These are phyloP conservation scores for Colletotrichum sp. DNA, from an alignment of 2,329 filamentous ascomycete species.

Conservation along the genomic window DNA sequence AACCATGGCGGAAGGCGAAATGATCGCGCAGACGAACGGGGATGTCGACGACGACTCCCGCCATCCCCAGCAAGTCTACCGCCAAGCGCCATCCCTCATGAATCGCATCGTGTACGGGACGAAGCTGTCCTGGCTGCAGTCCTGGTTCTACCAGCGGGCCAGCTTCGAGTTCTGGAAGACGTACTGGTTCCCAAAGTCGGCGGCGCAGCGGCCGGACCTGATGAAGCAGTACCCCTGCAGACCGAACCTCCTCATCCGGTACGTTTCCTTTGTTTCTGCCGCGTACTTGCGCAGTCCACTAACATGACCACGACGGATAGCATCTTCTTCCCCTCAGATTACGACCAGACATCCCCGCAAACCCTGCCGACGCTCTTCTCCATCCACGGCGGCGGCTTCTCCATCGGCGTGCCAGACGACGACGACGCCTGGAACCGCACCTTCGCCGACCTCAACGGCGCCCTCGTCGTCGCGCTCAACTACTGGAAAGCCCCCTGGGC, in stretches of 20 bases:
- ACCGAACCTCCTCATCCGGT: slow-evolving; percentile 19
- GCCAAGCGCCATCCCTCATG: not conserved
- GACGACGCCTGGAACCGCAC: slow-evolving; percentile 52
- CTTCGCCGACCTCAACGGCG: slow-evolving; percentile 43
- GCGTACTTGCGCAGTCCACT: not conserved
- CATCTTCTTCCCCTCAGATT: slow-evolving; percentile 44
- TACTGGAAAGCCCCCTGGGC: slow-evolving; percentile 52
- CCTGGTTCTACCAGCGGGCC: slow-evolving; percentile 9
- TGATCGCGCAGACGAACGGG: not conserved
- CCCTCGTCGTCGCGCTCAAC: slow-evolving; percentile 52
- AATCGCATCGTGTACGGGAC: slow-evolving; percentile 16
- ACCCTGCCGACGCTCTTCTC: slow-evolving; percentile 50
- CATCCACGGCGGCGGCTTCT: slow-evolving; percentile 58
- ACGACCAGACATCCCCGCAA: slow-evolving; percentile 32
- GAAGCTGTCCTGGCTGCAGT: slow-evolving; percentile 14
- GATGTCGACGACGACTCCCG: not conserved
- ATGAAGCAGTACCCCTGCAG: slow-evolving; percentile 22
- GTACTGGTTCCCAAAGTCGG: slow-evolving; percentile 9
- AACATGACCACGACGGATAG: too few relatives aligned
- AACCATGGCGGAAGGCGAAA: not conserved
- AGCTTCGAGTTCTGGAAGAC: slow-evolving; percentile 11
- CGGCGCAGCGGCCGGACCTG: slow-evolving; percentile 12
- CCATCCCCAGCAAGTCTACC: not conserved
- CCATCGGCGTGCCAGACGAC: slow-evolving; percentile 44
- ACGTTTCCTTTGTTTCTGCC: not conserved